phyloP scores from a whole-genome alignment of 768 basidiomycete genomes.

The Hydnomerulius pinastri region DNA sequence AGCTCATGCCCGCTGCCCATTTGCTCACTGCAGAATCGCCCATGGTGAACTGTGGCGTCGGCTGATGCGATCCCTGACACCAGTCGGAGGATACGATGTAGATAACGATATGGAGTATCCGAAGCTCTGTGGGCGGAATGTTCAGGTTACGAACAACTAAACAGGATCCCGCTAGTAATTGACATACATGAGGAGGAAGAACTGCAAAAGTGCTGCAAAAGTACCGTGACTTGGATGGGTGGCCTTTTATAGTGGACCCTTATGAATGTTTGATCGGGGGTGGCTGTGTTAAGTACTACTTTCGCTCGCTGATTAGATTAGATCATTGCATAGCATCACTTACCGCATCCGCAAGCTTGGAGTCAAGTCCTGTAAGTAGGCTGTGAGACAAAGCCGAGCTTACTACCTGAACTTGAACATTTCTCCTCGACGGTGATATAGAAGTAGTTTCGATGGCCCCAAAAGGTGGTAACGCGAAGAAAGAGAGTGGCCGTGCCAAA shows the following conservation, averaged over 20 bases:
- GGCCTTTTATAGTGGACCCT: slow-evolving; percentile 6
- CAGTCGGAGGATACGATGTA: not conserved
- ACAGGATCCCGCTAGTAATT: no score
- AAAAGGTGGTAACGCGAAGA: slow-evolving; percentile 88
- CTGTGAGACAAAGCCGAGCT: not conserved
- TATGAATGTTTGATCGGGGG: slow-evolving; percentile 12
- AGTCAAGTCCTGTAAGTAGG: not conserved
- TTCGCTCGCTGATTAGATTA: slow-evolving; percentile 21
- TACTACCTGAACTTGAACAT: slow-evolving; percentile 7
- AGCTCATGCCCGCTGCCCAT: slow-evolving; percentile 39
- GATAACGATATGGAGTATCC: not conserved
- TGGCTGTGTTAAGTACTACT: slow-evolving; percentile 28
- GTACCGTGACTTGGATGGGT: not conserved
- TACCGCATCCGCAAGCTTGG: not conserved
- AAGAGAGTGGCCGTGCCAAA: slow-evolving; percentile 85
- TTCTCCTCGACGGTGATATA: not conserved
- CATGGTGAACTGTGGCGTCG: slow-evolving; percentile 20
- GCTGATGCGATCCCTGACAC: not conserved
- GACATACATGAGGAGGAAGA: not conserved
- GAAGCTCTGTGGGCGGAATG: slow-evolving; percentile 1
- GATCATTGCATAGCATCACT: slow-evolving; percentile 17
- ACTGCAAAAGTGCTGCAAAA: slow-evolving; percentile 2
- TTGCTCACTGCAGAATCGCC: slow-evolving; percentile 31
- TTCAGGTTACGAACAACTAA: no score
- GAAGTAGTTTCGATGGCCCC: slow-evolving; percentile 66